These are phyloP conservation scores for Brassica nigra DNA, from an alignment of 345 rosid genomes.

Conservation along the genomic window DNA sequence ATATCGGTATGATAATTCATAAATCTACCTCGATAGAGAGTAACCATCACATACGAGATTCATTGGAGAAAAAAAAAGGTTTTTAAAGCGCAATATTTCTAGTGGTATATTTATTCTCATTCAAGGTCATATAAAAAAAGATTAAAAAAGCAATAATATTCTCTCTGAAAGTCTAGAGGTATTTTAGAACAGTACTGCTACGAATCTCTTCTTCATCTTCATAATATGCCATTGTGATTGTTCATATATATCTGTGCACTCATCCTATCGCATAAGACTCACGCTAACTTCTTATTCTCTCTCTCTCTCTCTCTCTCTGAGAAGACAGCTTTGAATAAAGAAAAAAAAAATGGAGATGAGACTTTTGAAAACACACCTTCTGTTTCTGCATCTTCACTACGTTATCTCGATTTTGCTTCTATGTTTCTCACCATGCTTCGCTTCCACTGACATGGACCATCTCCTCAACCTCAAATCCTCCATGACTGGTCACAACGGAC, in stretches of 20 bases:
- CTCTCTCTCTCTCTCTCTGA: neutral
- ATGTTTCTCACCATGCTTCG: constrained; percentile 34
- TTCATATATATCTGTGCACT: constrained; percentile 20
- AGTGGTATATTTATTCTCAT: constrained; percentile 20
- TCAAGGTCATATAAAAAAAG: neutral
- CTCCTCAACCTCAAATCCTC: constrained; percentile 69
- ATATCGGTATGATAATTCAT: neutral
- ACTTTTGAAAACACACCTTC: constrained; percentile 24
- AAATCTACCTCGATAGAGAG: neutral
- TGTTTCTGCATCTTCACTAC: constrained; percentile 23
- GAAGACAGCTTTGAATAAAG: neutral
- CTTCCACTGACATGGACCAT: constrained; percentile 54
- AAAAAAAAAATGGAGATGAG: constrained; percentile 30
- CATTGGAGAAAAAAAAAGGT: neutral
- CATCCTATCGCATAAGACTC: constrained; percentile 37
- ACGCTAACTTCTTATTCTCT: constrained; percentile 36
- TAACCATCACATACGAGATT: constrained; percentile 4
- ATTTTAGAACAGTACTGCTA: constrained; percentile 37
- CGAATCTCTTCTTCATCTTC: constrained; percentile 48
- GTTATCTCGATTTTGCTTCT: constrained; percentile 27
- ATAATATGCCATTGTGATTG: constrained; percentile 23
- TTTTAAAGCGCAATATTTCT: constrained; percentile 2
- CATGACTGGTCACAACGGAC: constrained; percentile 52
- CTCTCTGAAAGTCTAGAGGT: constrained; percentile 22
- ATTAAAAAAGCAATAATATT: constrained; percentile 11